Conservation (phyloP, 345 rosid species). For the Reutealis trisperma region DNA sequence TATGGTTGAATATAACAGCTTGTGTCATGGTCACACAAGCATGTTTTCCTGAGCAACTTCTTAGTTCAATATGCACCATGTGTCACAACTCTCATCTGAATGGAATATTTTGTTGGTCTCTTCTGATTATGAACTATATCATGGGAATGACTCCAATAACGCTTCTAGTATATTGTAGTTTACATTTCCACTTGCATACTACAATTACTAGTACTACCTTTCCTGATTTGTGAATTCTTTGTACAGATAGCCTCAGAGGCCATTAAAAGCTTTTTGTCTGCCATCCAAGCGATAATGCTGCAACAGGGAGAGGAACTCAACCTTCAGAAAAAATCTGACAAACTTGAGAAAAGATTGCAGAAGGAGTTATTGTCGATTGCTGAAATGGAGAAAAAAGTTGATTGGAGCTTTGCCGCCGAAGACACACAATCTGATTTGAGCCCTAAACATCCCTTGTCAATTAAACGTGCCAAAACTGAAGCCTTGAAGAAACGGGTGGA, state of each 20-base stretch:
- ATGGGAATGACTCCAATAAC: neutral
- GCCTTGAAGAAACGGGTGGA: slow-evolving; percentile 58
- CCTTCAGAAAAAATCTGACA: slow-evolving; percentile 52
- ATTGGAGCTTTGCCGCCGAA: slow-evolving; percentile 38
- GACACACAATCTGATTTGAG: slow-evolving; percentile 40
- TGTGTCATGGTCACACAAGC: neutral
- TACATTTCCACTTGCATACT: neutral
- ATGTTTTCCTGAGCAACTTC: neutral
- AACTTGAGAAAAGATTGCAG: slow-evolving; percentile 65
- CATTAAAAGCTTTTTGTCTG: slow-evolving; percentile 57
- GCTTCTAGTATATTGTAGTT: neutral
- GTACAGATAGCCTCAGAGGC: slow-evolving; percentile 70
- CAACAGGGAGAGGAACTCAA: slow-evolving; percentile 66
- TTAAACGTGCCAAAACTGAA: slow-evolving; percentile 62
- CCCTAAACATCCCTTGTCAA: slow-evolving; percentile 67
- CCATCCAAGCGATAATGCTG: slow-evolving; percentile 52
- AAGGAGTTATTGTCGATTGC: slow-evolving; percentile 54
- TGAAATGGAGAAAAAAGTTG: slow-evolving; percentile 62
- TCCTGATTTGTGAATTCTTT: slow-evolving; percentile 10
- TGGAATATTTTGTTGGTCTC: neutral
- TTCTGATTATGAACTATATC: neutral
- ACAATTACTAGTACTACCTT: too few species aligned
- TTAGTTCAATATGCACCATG: neutral
- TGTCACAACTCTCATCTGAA: neutral
- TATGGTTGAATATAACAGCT: neutral